phyloP scores from a whole-genome alignment of 176 grass and related monocot species.

The Aegilops speltoides region DNA sequence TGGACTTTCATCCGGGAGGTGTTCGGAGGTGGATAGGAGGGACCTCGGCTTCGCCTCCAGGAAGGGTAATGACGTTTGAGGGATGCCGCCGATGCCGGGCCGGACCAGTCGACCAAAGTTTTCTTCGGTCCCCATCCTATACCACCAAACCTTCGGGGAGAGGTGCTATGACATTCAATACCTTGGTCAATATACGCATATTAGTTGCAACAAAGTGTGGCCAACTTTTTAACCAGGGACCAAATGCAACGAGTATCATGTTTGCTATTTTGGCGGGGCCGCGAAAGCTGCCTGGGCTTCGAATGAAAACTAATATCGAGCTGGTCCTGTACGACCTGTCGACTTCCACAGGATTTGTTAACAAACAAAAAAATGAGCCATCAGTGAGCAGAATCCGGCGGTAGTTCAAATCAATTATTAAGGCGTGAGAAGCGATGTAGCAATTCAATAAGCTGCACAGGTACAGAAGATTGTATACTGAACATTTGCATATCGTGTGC shows the following conservation, averaged over 20 bases:
- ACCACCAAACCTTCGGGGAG: no score
- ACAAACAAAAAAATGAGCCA: background rate
- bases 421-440: background rate
- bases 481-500: background rate
- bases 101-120: no score
- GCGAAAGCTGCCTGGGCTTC: background rate
- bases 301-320: background rate
- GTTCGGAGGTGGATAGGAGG: no score
- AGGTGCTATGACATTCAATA: slow-evolving; percentile 12
- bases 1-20: no score
- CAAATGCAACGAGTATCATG: background rate
- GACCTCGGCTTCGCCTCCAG: no score
- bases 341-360: background rate
- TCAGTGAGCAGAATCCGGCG: background rate
- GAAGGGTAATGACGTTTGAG: no score
- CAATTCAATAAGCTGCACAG: background rate
- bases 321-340: background rate
- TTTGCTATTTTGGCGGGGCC: background rate
- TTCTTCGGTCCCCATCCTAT: no score
- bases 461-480: background rate
- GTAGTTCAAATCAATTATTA: background rate
- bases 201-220: background rate
- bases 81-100: no score
- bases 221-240: background rate
- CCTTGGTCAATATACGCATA: background rate